Base-by-base conservation (phyloP, 164 flowering plant genomes). In the Litsea cubeba region DNA sequence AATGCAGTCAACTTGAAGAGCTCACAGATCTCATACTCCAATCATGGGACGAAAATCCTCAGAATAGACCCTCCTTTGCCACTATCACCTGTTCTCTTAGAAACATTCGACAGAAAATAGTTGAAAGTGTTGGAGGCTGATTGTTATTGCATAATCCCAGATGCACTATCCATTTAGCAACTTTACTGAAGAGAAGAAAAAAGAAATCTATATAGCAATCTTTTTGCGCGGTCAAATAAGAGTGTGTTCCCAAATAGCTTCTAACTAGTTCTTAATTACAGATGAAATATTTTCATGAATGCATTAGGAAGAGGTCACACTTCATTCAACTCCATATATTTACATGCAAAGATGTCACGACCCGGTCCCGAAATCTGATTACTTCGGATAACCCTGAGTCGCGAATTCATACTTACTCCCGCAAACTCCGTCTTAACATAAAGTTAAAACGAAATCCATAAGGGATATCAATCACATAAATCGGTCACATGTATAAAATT, bases 1-100 rank as follows among this genome's bases (percentile, higher is more conserved):
- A 80, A 11, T 78, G 81, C 25, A 84, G 77, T 22, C 68, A 80
- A 60, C 65, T 79, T 5, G 73, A 71, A 75, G 89, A 84, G 72
- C 81, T 91, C 24, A 73, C 80, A 5, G 78, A 85, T n/a, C 83
- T 89, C 6, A 85, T 88, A 30, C 57, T 77, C 71, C 75, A 63
- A 17, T 84, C 82, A 35, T 89, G 93, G 96, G 81, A 84, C 46
- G 81, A 74, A 57, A 78, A 89, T 70, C 72, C 83, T 23, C 78
- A 79, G 5, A 30, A 54, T 12, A 80, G 95, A 79, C 89, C 92
- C 5, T 79, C 87, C 51, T 91, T 89, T 73, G 79, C 81, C 6
- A 76, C 73, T 40, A 84, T 87, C 62, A 83, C 88, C 22, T 65
- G 71, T 28, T 49, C 49, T 74, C 79, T 91, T 32, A 84, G 62